Conservation (phyloP, 2,329 filamentous ascomycete species). For the Amauroascus niger region DNA sequence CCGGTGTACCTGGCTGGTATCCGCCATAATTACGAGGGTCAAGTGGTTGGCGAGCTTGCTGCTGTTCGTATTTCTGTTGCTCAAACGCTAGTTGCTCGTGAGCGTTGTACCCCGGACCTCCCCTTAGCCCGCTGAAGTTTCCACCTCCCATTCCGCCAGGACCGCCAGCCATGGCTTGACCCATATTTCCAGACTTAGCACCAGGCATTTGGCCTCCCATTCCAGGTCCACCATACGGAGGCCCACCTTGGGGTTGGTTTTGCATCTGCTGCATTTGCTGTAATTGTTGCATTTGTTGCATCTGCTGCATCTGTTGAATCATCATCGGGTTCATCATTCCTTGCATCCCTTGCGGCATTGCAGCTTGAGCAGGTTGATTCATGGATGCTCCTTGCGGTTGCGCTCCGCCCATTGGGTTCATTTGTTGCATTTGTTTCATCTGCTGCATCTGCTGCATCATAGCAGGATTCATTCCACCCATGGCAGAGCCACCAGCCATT, state of each 20-base stretch:
- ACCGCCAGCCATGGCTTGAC: conserved; percentile 22
- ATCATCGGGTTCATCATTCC: conserved; percentile 60
- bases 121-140: conserved; percentile 36
- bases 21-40: conserved; percentile 34
- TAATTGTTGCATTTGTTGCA: conserved; percentile 64
- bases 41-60: conserved; percentile 48
- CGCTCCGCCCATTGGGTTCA: conserved; percentile 47
- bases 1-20: conserved; percentile 54
- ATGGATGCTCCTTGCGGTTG: conserved; percentile 28
- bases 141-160: conserved; percentile 38
- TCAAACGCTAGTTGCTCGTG: conserved; percentile 67
- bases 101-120: conserved; percentile 52
- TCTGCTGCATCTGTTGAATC: conserved; percentile 56
- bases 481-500: conserved; percentile 56
- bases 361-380: conserved; percentile 30
- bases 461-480: conserved; percentile 60
- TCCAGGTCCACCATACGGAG: conserved; percentile 21
- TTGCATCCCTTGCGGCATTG: conserved; percentile 48
- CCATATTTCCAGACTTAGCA: conserved; percentile 20
- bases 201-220: conserved; percentile 32
- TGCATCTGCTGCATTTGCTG: conserved; percentile 43
- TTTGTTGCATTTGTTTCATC: conserved; percentile 56
- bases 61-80: conserved; percentile 66
- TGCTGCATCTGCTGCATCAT: conserved; percentile 67
- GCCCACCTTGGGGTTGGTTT: conserved; percentile 35